Conservation (phyloP, 2,329 filamentous ascomycete species). For the Tetracladium maxilliforme region DNA sequence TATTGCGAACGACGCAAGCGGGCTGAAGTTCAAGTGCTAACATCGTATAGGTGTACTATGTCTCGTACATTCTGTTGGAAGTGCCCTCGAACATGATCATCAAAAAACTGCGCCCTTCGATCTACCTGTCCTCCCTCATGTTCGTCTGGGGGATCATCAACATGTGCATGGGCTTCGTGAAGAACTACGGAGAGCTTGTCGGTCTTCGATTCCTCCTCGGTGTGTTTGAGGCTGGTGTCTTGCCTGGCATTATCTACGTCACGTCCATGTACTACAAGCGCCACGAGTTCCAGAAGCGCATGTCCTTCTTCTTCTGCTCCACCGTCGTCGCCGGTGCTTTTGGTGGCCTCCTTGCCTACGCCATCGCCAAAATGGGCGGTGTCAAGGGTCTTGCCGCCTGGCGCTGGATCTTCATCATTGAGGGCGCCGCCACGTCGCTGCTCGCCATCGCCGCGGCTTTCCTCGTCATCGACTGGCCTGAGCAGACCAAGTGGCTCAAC, state of each 20-base stretch:
- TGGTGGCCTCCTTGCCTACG: constrained; percentile 29
- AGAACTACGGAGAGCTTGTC: constrained; percentile 21
- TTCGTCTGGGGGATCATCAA: constrained; percentile 25
- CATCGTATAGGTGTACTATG: constrained; percentile 14
- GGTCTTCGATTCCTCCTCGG: constrained; percentile 24
- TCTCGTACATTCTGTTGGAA: constrained; percentile 26
- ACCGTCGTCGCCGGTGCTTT: constrained; percentile 25
- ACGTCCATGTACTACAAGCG: constrained; percentile 33
- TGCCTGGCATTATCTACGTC: constrained; percentile 29
- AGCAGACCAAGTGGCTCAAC: constrained; percentile 28
- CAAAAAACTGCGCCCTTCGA: constrained; percentile 18
- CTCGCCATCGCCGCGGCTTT: constrained; percentile 18
- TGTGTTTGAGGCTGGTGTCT: constrained; percentile 27
- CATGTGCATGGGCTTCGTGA: constrained; percentile 29
- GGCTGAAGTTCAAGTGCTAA: constrained; percentile 2
- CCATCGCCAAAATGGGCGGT: constrained; percentile 28
- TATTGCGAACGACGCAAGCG: background rate
- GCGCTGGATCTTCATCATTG: constrained; percentile 31
- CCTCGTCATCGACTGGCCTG: constrained; percentile 33
- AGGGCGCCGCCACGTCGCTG: constrained; percentile 22
- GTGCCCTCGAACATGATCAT: constrained; percentile 12
- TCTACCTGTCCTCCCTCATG: constrained; percentile 21
- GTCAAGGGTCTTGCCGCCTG: constrained; percentile 25
- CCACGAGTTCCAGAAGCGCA: constrained; percentile 30
- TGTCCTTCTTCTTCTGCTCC: constrained; percentile 26